These are phyloP conservation scores for Eucalyptus viminalis DNA, from an alignment of 345 rosid genomes.

Conservation along the genomic window DNA sequence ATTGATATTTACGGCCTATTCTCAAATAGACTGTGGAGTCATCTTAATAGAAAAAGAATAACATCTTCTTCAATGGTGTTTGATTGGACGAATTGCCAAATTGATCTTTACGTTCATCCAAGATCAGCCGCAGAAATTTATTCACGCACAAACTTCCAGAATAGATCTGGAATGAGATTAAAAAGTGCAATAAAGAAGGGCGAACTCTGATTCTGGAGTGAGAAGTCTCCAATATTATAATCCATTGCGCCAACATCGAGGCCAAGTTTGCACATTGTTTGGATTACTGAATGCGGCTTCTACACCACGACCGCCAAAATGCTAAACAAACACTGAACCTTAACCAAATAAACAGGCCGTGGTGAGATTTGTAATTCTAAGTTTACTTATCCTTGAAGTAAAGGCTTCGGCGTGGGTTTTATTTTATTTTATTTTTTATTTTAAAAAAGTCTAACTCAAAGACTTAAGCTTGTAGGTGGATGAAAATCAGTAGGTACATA, in stretches of 20 bases:
- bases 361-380: neutral
- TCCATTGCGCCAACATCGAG: neutral
- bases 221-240: neutral
- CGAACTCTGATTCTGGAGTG: neutral
- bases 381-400: neutral
- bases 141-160: no score
- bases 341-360: neutral
- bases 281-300: neutral
- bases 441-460: neutral
- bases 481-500: fast-evolving
- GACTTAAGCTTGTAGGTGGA: neutral
- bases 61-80: no score
- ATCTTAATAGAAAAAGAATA: no score
- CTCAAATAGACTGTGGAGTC: no score
- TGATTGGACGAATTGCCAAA: no score
- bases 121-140: no score
- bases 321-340: neutral
- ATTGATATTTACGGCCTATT: no score
- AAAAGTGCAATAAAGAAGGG: neutral
- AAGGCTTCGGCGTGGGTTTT: neutral
- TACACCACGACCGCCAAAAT: neutral
- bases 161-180: neutral
- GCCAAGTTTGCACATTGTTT: neutral
- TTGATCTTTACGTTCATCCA: no score
- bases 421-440: neutral